Conservation (phyloP, 1,139 yeast genomes). For the Casaregolazyma lundiana region DNA sequence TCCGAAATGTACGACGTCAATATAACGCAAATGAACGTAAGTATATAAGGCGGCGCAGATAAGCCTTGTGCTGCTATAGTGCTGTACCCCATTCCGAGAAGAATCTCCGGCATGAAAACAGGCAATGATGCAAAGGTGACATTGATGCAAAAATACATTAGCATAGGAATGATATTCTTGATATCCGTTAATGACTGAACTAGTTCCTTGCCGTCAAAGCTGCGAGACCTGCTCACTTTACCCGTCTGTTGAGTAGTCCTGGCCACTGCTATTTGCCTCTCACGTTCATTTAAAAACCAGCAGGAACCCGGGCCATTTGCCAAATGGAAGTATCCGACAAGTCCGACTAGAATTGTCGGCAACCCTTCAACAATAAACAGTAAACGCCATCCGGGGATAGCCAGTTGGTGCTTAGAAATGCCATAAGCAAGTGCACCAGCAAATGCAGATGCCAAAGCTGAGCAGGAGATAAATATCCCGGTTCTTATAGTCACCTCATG, state of each 20-base stretch:
- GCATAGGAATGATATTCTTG: conserved; percentile 22
- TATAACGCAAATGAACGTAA: conserved; percentile 23
- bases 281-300: conserved; percentile 25
- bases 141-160: conserved; percentile 30
- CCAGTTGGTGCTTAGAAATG: conserved; percentile 32
- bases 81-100: conserved; percentile 28
- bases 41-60: conserved; percentile 28
- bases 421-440: conserved; percentile 33
- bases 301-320: conserved; percentile 46
- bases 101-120: conserved; percentile 27
- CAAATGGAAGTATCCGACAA: conserved; percentile 31
- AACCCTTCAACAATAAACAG: conserved; percentile 40
- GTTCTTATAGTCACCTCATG: conserved; percentile 42
- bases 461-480: conserved; percentile 47
- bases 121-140: conserved; percentile 30
- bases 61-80: conserved; percentile 27
- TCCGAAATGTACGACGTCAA: conserved; percentile 24
- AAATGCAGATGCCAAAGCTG: conserved; percentile 30
- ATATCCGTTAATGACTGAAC: conserved; percentile 20
- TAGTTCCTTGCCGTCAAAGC: conserved; percentile 20
- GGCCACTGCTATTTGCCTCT: conserved; percentile 27
- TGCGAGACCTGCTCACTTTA: conserved; percentile 16
- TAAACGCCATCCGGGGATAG: conserved; percentile 34
- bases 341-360: conserved; percentile 34
- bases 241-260: conserved; percentile 27